Base-by-base conservation (phyloP, 2,329 filamentous ascomycete genomes). In the Zymoseptoria tritici region DNA sequence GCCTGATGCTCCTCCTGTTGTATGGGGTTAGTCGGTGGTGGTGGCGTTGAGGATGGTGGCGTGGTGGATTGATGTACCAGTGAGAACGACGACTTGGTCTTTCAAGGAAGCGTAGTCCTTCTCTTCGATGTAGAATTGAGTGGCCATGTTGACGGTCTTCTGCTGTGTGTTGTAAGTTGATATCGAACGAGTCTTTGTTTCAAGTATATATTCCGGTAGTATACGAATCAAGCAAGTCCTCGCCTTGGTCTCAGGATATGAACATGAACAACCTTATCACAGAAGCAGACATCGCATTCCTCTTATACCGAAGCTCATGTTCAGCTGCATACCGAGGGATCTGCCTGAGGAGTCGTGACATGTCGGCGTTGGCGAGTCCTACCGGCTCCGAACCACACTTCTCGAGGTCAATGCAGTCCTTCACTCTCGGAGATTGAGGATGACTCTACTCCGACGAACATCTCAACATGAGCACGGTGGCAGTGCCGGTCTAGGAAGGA, bases 1-100 rank as follows among this genome's bases (percentile, higher is more conserved):
- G 16, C 84, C 84, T 2, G 82, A 84, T 0, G 81, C 82, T 58
- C 81, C 81, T 54, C 83, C 83, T 79, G 36, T 46, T 46, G 4
- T 16, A 16, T 16, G 36, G 36, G 36, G 5, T 7, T n/a, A 7
- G 16, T 5, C 6, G 36, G 36, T 46, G 36, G 16, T 46, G 36
- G 3, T 46, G 36, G 13, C n/a, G 22, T 2, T 22, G 22, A 22
- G 54, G 26, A 26, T n/a, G 52, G 56, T 51, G 55, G 57, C 8
- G 20, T 19, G 9, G 31, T 50, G 53, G 11, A 19, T 54, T 5
- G 22, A 21, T 36, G 57, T 57, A 60, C 65, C 65, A n/a, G 68
- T 70, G 19, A 70, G 46, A 16, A 71, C 60, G 8, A 67, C 62
- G 22, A 67, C 61, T 29, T 66, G 64, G 51, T 59, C 67, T 54